Conservation (phyloP, 352 stramenopile species). For the Halophytophthora polymorphica region DNA sequence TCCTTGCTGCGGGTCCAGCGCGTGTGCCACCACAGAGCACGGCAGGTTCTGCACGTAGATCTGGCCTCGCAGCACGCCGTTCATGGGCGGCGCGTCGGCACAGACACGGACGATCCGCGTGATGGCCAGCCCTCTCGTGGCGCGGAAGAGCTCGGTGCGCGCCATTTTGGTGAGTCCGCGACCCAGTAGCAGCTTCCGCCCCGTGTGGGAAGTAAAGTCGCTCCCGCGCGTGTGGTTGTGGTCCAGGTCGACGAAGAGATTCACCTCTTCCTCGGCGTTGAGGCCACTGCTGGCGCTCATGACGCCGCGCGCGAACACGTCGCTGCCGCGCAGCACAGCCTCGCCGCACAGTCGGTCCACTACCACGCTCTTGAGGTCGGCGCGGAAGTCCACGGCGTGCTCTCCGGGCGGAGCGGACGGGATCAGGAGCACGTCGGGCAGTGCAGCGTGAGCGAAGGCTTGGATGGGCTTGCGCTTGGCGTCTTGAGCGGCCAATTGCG, state of each 20-base stretch:
- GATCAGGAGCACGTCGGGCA: conserved; percentile 70
- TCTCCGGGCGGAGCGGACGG: conserved; percentile 40
- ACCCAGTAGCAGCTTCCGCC: conserved; percentile 79
- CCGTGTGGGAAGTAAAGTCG: conserved; percentile 63
- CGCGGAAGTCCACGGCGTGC: conserved; percentile 16
- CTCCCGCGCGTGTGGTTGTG: conserved; percentile 73
- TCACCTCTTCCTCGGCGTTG: conserved; percentile 69
- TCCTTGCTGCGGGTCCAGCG: conserved; percentile 74
- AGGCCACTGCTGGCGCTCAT: conserved; percentile 89
- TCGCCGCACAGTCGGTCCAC: conserved; percentile 91
- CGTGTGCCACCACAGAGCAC: conserved; percentile 89
- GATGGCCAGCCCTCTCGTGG: conserved; percentile 58
- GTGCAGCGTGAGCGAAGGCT: conserved; percentile 33
- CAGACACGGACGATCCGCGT: conserved; percentile 70
- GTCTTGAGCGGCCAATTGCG: conserved; percentile 34
- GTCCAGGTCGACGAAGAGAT: conserved; percentile 85
- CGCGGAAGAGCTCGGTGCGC: conserved; percentile 77
- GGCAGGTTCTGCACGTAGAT: conserved; percentile 94
- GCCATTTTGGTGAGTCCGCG: conserved; percentile 69
- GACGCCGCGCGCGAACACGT: conserved; percentile 92
- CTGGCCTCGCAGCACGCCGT: conserved; percentile 71
- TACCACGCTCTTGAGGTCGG: conserved; percentile 66
- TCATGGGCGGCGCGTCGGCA: conserved; percentile 84
- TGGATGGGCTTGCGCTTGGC: conserved; percentile 29
- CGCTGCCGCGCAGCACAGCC: conserved; percentile 90